Percentiles rank a stretch among this genome's conserved stretches.
phyloP scores from a whole-genome alignment of 768 basidiomycete species.

The Crepidotus variabilis region DNA sequence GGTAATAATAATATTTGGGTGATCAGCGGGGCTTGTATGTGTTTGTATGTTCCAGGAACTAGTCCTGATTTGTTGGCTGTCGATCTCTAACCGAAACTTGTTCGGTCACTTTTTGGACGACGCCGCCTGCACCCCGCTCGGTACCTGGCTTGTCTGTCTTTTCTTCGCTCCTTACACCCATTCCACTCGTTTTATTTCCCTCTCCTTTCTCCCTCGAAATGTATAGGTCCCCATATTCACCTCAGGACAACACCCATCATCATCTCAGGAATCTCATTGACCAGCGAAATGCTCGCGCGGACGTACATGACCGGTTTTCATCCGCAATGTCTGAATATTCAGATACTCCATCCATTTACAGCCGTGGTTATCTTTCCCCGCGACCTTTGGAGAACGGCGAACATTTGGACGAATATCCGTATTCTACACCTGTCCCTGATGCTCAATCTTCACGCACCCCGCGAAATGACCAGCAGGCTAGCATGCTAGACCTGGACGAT shows the following conservation, averaged over 20 bases:
- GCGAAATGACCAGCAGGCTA: constrained; percentile 43
- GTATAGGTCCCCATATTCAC: constrained; percentile 36
- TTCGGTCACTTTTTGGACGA: constrained; percentile 9
- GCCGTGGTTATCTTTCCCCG: constrained; percentile 56
- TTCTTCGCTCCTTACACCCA: constrained; percentile 2
- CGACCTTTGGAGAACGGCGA: constrained; percentile 30
- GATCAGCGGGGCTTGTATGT: constrained; percentile 16
- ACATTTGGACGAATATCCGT: constrained; percentile 24
- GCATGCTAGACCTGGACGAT: constrained; percentile 57
- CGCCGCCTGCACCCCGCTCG: neutral
- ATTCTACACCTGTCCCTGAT: constrained; percentile 20
- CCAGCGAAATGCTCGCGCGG: constrained; percentile 49
- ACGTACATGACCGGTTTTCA: constrained; percentile 45
- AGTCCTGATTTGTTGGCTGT: constrained; percentile 12
- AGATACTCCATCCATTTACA: constrained; percentile 72
- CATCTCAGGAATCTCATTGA: constrained; percentile 50
- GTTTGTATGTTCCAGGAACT: constrained; percentile 13
- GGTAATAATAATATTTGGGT: neutral
- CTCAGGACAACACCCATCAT: constrained; percentile 38
- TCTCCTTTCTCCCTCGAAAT: constrained; percentile 22
- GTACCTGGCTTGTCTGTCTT: neutral
- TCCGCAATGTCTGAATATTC: constrained; percentile 50
- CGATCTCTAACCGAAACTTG: constrained; percentile 7
- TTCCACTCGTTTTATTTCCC: constrained; percentile 7
- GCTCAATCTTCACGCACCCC: constrained; percentile 29